phyloP scores from a whole-genome alignment of 176 grass and related monocot genomes.

The Aegilops bicornis region DNA sequence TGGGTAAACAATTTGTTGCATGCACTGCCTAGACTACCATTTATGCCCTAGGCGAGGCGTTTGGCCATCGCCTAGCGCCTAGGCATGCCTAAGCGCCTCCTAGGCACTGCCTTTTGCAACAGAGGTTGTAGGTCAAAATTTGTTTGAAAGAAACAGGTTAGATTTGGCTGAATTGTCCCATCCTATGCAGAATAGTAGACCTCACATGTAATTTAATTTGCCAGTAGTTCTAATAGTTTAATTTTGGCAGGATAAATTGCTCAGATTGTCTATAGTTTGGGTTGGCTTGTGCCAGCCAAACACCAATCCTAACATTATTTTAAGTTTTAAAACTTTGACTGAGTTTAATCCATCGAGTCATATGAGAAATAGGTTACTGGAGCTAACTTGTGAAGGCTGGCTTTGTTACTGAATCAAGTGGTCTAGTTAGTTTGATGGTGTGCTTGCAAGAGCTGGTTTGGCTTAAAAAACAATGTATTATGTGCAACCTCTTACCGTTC shows the following conservation, averaged over 20 bases:
- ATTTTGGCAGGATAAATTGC: constrained; percentile 14
- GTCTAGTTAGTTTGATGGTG: not conserved
- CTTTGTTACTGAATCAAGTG: not conserved
- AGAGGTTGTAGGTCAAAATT: not conserved
- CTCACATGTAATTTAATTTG: not conserved
- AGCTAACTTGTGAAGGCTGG: not conserved
- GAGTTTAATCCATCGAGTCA: not conserved
- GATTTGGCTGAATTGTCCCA: not conserved
- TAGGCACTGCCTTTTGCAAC: too few relatives aligned
- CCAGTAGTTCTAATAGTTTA: not conserved
- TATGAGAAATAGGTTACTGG: not conserved
- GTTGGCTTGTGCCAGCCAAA: constrained; percentile 3
- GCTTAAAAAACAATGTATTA: constrained; percentile 4
- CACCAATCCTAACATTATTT: not conserved
- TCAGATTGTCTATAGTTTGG: not conserved
- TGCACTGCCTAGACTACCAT: too few relatives aligned
- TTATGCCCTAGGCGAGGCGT: too few relatives aligned
- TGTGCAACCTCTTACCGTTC: constrained; percentile 51
- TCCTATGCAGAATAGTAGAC: constrained; percentile 1
- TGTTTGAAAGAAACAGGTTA: not conserved
- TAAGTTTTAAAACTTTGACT: not conserved
- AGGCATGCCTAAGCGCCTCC: too few relatives aligned
- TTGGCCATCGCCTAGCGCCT: too few relatives aligned
- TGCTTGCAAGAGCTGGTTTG: not conserved
- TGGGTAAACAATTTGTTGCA: too few relatives aligned